Conservation (phyloP, 805 yeast genomes). For the Metschnikowia peoriensis region DNA sequence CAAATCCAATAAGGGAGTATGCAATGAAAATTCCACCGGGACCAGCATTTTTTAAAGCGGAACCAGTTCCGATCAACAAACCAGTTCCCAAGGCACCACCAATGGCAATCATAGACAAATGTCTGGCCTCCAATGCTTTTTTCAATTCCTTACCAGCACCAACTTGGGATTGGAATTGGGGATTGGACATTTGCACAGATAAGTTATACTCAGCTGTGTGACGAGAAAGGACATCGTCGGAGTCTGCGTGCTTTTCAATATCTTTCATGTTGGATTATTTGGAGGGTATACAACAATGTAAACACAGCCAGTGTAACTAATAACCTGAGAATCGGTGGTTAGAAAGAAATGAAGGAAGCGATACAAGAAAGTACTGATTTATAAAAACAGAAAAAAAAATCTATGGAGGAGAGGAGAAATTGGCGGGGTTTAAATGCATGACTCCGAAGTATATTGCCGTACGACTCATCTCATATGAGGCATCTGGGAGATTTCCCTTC, state of each 20-base stretch:
- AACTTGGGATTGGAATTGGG: conserved; percentile 30
- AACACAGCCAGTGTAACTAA: neutral
- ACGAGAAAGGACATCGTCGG: conserved; percentile 34
- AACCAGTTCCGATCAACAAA: conserved; percentile 72
- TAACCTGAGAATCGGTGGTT: neutral
- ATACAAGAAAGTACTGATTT: neutral
- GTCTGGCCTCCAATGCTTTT: conserved; percentile 44
- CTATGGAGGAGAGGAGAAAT: neutral
- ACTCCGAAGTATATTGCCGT: neutral
- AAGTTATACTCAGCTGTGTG: conserved; percentile 50
- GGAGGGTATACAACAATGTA: neutral
- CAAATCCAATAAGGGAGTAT: conserved; percentile 66
- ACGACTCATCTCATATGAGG: neutral
- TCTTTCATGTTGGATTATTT: conserved; percentile 12
- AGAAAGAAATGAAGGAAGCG: neutral
- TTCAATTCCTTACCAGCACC: conserved; percentile 46
- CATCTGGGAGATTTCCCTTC: neutral
- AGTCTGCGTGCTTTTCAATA: conserved; percentile 21
- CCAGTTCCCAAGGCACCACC: conserved; percentile 88
- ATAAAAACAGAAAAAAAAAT: neutral
- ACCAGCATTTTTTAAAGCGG: conserved; percentile 68
- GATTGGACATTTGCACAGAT: conserved; percentile 45
- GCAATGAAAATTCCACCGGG: conserved; percentile 64
- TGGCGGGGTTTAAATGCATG: neutral
- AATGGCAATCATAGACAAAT: conserved; percentile 70